Evolutionary conservation across 371 early-diverging fungal species (phyloP), one percentile per base, ranked within the genome.

Genomic region (Racocetra persica): DNA sequence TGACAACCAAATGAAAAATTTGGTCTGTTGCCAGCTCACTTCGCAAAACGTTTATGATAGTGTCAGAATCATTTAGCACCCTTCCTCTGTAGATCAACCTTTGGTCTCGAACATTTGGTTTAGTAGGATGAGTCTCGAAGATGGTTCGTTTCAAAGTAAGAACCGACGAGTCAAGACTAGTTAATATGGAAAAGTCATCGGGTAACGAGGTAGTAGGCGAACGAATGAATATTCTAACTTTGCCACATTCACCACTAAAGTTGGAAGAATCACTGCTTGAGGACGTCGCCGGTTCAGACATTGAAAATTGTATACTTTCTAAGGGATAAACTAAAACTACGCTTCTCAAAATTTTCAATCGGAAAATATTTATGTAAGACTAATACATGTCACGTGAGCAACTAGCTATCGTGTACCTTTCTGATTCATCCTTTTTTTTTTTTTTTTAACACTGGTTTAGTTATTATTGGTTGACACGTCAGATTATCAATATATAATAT

Each of bases 61-160:
- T n/a, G 22, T 79, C 79, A n/a, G 69, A 54, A 55, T 79, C 70
- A n/a, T 55, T 57, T 24, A 79, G 57, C 22, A 79, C 70, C 38
- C 70, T 51, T 66, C 79, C 79, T 79, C 79, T 79, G 32, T 79
- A 79, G 14, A 79, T 79, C 28, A 79, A 79, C 41, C 69, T 79
- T 69, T 79, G 79, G n/a, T 79, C 70, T 22, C 41, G 49, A 22
- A 79, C 36, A 8, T 24, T 70, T 54, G 79, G 79, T 41, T 79
- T 79, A 18, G 22, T 20, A 20, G 79, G 79, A 45, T 69, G 70
- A 16, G 51, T 55, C 36, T 69, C 70, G 24, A 57, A 66, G 24
- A 79, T 69, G 22, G 57, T 36, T 69, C 69, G 63, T 57, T 79
- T 79, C 60, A 79, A 65, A 59, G 14, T 26, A 32, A 79, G 70